phyloP scores from a whole-genome alignment of 2,329 filamentous ascomycete genomes.

The Zymoseptoria ardabiliae region DNA sequence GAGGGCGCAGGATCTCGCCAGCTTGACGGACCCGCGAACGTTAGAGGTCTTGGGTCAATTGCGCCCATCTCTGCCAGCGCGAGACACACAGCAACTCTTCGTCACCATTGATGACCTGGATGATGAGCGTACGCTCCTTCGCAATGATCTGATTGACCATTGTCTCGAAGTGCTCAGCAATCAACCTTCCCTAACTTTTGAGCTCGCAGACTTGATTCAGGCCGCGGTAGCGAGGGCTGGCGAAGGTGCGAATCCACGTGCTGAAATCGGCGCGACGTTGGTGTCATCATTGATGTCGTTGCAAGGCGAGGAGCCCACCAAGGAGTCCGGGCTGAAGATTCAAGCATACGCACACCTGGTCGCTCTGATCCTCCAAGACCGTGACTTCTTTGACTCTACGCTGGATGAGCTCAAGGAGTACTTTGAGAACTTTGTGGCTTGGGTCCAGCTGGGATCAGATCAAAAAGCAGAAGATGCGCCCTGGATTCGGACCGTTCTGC shows the following conservation, averaged over 20 bases:
- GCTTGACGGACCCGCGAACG: slow-evolving; percentile 12
- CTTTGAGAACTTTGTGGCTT: slow-evolving; percentile 66
- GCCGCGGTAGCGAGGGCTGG: slow-evolving; percentile 58
- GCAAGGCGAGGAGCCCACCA: slow-evolving; percentile 44
- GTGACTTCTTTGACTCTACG: slow-evolving; percentile 69
- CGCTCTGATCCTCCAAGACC: slow-evolving; percentile 78
- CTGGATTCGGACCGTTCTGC: slow-evolving; percentile 84
- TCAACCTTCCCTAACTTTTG: slow-evolving; percentile 82
- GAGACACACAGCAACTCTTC: slow-evolving; percentile 31
- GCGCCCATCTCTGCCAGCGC: slow-evolving; percentile 4
- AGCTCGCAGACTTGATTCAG: slow-evolving; percentile 78
- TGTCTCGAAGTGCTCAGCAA: slow-evolving; percentile 84
- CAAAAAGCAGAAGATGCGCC: slow-evolving; percentile 70
- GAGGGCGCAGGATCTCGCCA: slow-evolving; percentile 17
- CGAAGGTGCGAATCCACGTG: slow-evolving; percentile 52
- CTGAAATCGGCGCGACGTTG: slow-evolving; percentile 74
- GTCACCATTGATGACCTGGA: slow-evolving; percentile 74
- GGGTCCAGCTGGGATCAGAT: slow-evolving; percentile 64
- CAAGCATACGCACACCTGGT: slow-evolving; percentile 88
- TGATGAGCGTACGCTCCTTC: slow-evolving; percentile 62
- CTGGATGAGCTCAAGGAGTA: slow-evolving; percentile 68
- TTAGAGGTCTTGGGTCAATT: slow-evolving; percentile 1
- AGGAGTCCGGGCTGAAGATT: slow-evolving; percentile 60
- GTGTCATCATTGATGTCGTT: slow-evolving; percentile 72
- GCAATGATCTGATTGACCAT: slow-evolving; percentile 74